Evolutionary conservation across 805 yeast species (phyloP).

Genomic region (Danielia reshetovae): DNA sequence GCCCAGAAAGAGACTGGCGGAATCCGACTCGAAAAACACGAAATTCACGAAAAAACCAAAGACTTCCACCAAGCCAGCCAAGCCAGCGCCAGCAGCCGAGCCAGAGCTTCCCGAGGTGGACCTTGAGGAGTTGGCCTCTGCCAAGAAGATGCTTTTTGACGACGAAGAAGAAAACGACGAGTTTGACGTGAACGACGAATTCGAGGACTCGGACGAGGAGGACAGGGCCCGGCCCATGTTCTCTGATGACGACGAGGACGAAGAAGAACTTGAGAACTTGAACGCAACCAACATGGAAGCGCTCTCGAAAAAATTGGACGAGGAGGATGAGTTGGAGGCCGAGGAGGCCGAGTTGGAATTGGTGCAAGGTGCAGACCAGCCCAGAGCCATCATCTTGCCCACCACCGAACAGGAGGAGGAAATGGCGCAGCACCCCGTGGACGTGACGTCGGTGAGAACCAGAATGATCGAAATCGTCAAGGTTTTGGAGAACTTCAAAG

Average conservation of each 20-base stretch:
- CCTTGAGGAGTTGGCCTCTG: conserved; percentile 58
- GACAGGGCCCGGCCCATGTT: conserved; percentile 65
- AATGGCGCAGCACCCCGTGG: conserved; percentile 55
- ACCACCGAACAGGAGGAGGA: conserved; percentile 60
- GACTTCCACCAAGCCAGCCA: conserved; percentile 23
- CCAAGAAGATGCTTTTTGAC: conserved; percentile 74
- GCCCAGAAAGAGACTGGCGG: conserved; percentile 14
- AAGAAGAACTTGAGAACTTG: conserved; percentile 52
- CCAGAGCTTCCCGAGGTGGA: conserved; percentile 60
- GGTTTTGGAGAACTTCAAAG: conserved; percentile 86
- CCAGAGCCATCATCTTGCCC: conserved; percentile 76
- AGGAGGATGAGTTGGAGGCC: conserved; percentile 45
- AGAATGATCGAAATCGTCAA: conserved; percentile 94
- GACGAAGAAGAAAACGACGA: conserved; percentile 59
- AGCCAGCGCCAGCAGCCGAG: neutral
- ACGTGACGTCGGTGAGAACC: conserved; percentile 78
- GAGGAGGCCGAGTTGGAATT: conserved; percentile 52
- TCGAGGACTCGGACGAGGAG: conserved; percentile 60
- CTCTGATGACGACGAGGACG: conserved; percentile 69
- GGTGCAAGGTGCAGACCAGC: conserved; percentile 50
- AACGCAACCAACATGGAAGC: conserved; percentile 85
- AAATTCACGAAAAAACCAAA: conserved; percentile 27
- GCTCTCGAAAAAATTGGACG: conserved; percentile 63
- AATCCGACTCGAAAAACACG: conserved; percentile 19
- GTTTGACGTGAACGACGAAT: conserved; percentile 29